Evolutionary conservation across 768 basidiomycete species (phyloP).

Genomic region (Tulasnella sp.): DNA sequence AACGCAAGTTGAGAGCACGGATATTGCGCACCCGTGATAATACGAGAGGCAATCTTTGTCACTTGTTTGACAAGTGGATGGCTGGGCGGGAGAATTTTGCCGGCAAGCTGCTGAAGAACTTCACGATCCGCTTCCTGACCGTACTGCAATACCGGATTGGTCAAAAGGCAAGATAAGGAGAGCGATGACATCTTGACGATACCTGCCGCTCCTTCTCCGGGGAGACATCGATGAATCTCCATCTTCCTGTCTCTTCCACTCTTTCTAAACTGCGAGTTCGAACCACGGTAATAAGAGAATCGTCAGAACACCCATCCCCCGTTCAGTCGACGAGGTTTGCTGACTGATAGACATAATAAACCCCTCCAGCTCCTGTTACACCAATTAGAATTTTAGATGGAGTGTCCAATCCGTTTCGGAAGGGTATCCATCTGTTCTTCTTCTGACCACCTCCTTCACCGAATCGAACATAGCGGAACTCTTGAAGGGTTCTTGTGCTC

Average conservation of each 20-base stretch:
- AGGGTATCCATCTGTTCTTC: neutral
- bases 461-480: neutral
- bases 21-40: slow-evolving; percentile 36
- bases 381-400: slow-evolving; percentile 4
- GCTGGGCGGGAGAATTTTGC: slow-evolving; percentile 47
- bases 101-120: slow-evolving; percentile 40
- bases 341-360: slow-evolving; percentile 13
- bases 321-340: neutral
- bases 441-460: neutral
- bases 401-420: slow-evolving; percentile 1
- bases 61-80: slow-evolving; percentile 60
- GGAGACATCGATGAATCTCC: slow-evolving; percentile 77
- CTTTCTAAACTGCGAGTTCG: slow-evolving; percentile 55
- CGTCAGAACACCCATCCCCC: too few species aligned
- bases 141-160: slow-evolving; percentile 27
- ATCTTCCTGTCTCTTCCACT: slow-evolving; percentile 76
- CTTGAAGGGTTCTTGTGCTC: neutral
- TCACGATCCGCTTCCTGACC: slow-evolving; percentile 31
- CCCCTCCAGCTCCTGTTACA: neutral
- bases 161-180: neutral
- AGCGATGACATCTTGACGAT: neutral
- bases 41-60: slow-evolving; percentile 51
- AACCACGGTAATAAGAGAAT: neutral
- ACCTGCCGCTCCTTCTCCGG: slow-evolving; percentile 46
- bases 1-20: too few species aligned